A percentile compares a stretch with the other conserved stretches of the same genome.
Conservation (phyloP, 768 basidiomycete genomes). For the Pholiota molesta region DNA sequence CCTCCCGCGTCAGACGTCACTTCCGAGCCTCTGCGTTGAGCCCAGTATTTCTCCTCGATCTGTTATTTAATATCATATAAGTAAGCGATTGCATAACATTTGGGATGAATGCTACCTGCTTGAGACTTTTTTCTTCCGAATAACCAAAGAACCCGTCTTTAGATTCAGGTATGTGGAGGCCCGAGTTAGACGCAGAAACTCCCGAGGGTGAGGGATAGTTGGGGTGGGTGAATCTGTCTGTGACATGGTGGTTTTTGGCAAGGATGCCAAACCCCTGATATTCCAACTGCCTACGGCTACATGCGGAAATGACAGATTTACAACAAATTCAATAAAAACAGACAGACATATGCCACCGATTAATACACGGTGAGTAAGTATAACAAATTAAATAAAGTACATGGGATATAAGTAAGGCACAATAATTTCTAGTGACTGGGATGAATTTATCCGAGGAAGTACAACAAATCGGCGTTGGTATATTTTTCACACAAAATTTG, state of each 20-base stretch:
- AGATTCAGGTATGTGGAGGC: constrained; percentile 49
- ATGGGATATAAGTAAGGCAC: background rate
- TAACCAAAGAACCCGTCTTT: constrained; percentile 83
- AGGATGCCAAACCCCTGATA: background rate
- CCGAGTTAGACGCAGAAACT: constrained; percentile 10
- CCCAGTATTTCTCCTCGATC: constrained; percentile 78
- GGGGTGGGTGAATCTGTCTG: constrained; percentile 5
- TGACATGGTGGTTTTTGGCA: constrained; percentile 14
- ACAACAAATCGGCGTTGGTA: background rate
- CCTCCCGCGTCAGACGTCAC: constrained; percentile 45
- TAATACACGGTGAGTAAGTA: background rate
- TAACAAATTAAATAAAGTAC: background rate
- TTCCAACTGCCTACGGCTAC: background rate
- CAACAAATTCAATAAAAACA: background rate
- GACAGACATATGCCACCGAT: too few relatives aligned
- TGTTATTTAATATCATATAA: constrained; percentile 31
- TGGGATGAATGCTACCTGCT: constrained; percentile 55
- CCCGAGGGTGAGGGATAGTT: background rate
- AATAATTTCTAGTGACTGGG: background rate
- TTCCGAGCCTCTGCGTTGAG: constrained; percentile 67
- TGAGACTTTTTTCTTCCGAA: constrained; percentile 73
- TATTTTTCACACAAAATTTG: too few relatives aligned
- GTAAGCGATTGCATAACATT: background rate
- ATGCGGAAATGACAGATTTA: constrained; percentile 5
- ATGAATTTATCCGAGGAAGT: background rate